Evolutionary conservation across 208 protist species (phyloP), one percentile per base, ranked within the genome.

Genomic region (Leishmania guyanensis): DNA sequence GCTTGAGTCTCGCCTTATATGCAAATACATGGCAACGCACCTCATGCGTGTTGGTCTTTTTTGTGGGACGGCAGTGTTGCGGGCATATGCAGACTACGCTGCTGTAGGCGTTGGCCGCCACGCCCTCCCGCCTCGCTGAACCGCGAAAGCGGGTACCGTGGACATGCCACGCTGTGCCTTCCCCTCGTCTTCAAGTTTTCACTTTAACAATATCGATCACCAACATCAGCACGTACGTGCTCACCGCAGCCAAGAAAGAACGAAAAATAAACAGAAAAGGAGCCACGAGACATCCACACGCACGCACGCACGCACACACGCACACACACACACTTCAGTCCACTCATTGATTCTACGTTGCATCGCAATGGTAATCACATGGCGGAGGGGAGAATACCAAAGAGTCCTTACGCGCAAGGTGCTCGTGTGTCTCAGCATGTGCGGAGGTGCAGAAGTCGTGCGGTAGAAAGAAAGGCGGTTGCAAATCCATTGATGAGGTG

Each of bases 171-270:
- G n/a, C 20, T 33, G 70, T 16, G 22, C 9, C 33, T 17, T 48
- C 17, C 16, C 20, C 8, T 68, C 26, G 12, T 39, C 62, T 2
- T 29, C 29, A 14, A 5, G 69, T 26, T 51, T 51, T 73, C 39
- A 54, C 43, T 73, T 16, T 12, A 17, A 53, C 69, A 22, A 16
- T 3, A 73, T 36, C 9, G 69, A 53, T 9, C 46, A 73, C 46
- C 69, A 73, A 73, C 69, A 54, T 51, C 46, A 36, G 33, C 20
- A 51, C 33, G 46, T 9, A 12, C 69, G 9, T 26, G 22, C 39
- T 16, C 69, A 20, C 69, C 29, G 62, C 29, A 68, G 46, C 46
- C 43, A 51, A 73, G 22, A 78, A 80, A 81, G 82, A 86, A 70
- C 10, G 8, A 79, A 51, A 36, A 33, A 46, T 46, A 46, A 50